Evolutionary conservation across 1,139 yeast species (phyloP).

Genomic region (Hemisphaericaspora lyxosophila): DNA sequence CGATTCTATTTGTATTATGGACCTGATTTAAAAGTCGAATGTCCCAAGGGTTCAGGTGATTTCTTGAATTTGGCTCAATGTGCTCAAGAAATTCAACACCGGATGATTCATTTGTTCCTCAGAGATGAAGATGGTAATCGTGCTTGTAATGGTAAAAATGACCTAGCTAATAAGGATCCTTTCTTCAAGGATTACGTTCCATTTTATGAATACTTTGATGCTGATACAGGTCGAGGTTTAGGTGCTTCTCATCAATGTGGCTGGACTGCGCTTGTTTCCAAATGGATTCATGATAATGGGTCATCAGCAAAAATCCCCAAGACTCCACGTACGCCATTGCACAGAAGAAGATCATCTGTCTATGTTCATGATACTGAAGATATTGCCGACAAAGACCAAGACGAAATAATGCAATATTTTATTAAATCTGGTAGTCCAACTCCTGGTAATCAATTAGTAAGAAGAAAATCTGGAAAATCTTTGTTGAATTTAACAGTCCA

Average conservation of each 20-base stretch:
- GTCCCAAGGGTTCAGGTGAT: conserved; percentile 87
- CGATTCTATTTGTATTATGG: conserved; percentile 91
- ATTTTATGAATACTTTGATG: conserved; percentile 90
- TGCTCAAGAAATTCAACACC: conserved; percentile 88
- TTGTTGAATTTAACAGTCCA: conserved; percentile 65
- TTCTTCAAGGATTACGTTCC: conserved; percentile 75
- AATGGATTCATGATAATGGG: conserved; percentile 92
- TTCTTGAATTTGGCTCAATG: conserved; percentile 83
- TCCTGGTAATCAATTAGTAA: conserved; percentile 49
- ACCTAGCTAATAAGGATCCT: conserved; percentile 65
- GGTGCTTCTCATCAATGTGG: conserved; percentile 98
- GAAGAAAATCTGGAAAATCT: conserved; percentile 74
- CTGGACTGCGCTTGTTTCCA: conserved; percentile 94
- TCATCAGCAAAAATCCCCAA: conserved; percentile 56
- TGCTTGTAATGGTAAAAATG: conserved; percentile 76
- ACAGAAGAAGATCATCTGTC: conserved; percentile 27
- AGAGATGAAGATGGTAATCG: conserved; percentile 72
- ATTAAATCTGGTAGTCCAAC: conserved; percentile 49
- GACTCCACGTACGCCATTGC: conserved; percentile 49
- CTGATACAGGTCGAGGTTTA: conserved; percentile 92
- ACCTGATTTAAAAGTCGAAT: conserved; percentile 79
- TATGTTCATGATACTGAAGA: conserved; percentile 24
- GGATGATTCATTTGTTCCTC: conserved; percentile 76
- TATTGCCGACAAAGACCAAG: conserved; percentile 32
- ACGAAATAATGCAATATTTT: conserved; percentile 32